Percentiles rank a stretch among this genome's conserved stretches.
phyloP scores from a whole-genome alignment of 495 filamentous ascomycete species.

The Penicillium canariense region DNA sequence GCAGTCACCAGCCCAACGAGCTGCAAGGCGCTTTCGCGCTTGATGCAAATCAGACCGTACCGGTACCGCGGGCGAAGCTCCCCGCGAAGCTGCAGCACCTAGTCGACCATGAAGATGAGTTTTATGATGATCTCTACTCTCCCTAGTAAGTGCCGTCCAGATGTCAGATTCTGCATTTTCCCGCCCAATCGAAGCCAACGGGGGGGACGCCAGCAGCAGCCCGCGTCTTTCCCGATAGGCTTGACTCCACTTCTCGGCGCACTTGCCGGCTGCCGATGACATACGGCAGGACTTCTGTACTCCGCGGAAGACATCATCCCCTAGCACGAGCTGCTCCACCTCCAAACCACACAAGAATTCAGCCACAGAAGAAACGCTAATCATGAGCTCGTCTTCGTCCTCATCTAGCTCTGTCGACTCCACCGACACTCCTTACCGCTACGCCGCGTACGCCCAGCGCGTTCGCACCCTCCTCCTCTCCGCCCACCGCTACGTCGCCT shows the following conservation, averaged over 20 bases:
- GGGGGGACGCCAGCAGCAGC: not conserved
- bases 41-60: conserved; percentile 45
- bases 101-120: conserved; percentile 72
- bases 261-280: conserved; percentile 2
- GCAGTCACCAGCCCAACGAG: conserved; percentile 30
- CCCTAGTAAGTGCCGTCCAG: conserved; percentile 64
- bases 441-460: conserved; percentile 87
- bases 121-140: conserved; percentile 73
- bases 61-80: conserved; percentile 59
- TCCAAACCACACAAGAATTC: not conserved
- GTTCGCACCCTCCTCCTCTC: conserved; percentile 85
- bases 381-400: conserved; percentile 18
- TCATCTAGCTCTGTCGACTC: conserved; percentile 66
- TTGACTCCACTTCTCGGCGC: conserved; percentile 9
- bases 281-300: not conserved
- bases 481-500: conserved; percentile 94
- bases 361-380: conserved; percentile 10
- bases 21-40: conserved; percentile 20
- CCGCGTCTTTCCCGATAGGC: conserved; percentile 1
- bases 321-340: not conserved
- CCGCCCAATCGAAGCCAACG: not conserved
- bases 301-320: not conserved
- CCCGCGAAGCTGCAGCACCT: conserved; percentile 68
- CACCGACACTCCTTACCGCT: conserved; percentile 81
- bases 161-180: not conserved